These are phyloP conservation scores for Populus alba DNA, from an alignment of 345 rosid genomes.

Conservation along the genomic window DNA sequence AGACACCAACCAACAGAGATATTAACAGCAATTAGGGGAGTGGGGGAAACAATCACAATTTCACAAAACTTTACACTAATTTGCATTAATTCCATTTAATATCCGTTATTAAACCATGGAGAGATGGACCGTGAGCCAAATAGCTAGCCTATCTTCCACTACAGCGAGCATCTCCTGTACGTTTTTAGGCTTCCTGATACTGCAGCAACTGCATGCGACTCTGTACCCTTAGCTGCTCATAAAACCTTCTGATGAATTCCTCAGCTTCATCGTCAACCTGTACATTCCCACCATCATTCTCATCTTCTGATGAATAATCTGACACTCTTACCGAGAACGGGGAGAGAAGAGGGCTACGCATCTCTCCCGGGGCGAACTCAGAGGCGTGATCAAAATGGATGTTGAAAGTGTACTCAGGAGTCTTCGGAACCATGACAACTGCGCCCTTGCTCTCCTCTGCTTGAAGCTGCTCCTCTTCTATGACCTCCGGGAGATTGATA, in stretches of 20 bases:
- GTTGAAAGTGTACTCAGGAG: slow-evolving; percentile 44
- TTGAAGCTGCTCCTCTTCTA: slow-evolving; percentile 28
- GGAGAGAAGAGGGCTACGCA: slow-evolving; percentile 31
- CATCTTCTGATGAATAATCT: slow-evolving; percentile 48
- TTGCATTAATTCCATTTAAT: too few species aligned
- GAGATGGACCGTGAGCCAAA: too few species aligned
- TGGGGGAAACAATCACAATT: too few species aligned
- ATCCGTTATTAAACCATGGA: too few species aligned
- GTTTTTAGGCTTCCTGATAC: slow-evolving; percentile 12
- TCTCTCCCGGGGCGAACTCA: slow-evolving; percentile 21
- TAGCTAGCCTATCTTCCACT: too few species aligned
- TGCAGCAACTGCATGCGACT: slow-evolving; percentile 48
- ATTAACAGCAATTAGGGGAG: too few species aligned
- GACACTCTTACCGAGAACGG: slow-evolving; percentile 46
- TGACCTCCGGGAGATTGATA: slow-evolving; percentile 41
- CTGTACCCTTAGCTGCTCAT: slow-evolving; percentile 49
- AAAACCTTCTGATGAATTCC: slow-evolving; percentile 55
- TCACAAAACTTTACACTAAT: too few species aligned
- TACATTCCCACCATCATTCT: slow-evolving; percentile 13
- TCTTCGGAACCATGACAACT: slow-evolving; percentile 34
- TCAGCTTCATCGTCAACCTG: slow-evolving; percentile 52
- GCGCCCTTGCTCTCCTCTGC: slow-evolving; percentile 9
- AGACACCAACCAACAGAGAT: background rate
- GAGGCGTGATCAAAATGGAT: slow-evolving; percentile 19
- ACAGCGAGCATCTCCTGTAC: too few species aligned